A percentile compares a stretch with the other conserved stretches of the same genome.
Conservation (phyloP, 176 grass and related monocot species). For the Triticum timopheevii region DNA sequence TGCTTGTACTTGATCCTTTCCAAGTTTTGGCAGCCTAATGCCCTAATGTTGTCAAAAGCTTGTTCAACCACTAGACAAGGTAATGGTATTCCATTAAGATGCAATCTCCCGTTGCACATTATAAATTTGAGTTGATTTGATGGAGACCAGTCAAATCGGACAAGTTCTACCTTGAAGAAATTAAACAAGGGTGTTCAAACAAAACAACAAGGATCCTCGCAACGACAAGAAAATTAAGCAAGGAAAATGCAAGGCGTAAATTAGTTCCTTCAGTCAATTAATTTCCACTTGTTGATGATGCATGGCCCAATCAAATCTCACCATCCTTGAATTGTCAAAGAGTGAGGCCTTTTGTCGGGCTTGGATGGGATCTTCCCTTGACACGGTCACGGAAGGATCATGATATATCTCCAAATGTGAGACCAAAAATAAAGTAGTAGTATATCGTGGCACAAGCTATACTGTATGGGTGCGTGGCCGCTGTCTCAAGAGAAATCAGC, state of each 20-base stretch:
- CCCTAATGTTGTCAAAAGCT: conserved; percentile 1
- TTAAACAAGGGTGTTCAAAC: neutral
- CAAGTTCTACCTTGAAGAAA: conserved; percentile 10
- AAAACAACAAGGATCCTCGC: neutral
- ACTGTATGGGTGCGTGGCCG: no score
- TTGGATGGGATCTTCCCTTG: conserved; percentile 26
- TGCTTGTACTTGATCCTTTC: neutral
- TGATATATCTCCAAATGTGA: neutral
- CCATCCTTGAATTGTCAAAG: neutral
- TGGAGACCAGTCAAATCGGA: neutral
- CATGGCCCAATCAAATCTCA: neutral
- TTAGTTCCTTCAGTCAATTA: no score
- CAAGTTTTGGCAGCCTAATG: neutral
- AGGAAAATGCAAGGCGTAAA: neutral
- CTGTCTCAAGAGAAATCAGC: no score
- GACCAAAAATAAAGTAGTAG: neutral
- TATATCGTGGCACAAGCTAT: neutral
- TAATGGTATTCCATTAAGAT: neutral
- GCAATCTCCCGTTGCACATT: neutral
- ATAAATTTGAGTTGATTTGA: neutral
- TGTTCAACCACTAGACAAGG: neutral
- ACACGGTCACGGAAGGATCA: neutral
- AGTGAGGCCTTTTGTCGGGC: conserved; percentile 8
- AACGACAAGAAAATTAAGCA: neutral
- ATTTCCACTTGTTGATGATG: neutral